phyloP scores from a whole-genome alignment of 208 protist species.

The Phytomonas sp. region DNA sequence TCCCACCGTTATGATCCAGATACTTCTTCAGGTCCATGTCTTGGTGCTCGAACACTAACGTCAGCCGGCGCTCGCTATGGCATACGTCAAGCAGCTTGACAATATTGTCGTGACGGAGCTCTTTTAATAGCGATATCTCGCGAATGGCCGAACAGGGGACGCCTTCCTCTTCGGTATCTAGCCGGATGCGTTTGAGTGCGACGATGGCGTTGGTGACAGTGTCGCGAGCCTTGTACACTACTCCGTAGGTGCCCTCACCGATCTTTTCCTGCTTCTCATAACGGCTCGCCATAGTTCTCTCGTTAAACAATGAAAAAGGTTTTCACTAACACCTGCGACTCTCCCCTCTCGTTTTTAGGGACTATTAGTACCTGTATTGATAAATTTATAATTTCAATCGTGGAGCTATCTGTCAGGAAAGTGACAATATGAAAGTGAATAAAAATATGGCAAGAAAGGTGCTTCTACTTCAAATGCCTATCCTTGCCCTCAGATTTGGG shows the following conservation, averaged over 20 bases:
- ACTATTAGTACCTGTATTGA: neutral
- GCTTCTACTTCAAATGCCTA: neutral
- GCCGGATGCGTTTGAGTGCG: slow-evolving; percentile 81
- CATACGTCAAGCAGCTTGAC: slow-evolving; percentile 94
- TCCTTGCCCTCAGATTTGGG: neutral
- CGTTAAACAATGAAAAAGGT: neutral
- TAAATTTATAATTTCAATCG: neutral
- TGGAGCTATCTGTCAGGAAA: neutral
- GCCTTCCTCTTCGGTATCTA: slow-evolving; percentile 85
- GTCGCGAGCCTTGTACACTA: slow-evolving; percentile 94
- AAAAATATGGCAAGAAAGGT: neutral
- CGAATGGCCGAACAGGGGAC: slow-evolving; percentile 89
- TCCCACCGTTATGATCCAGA: slow-evolving; percentile 73
- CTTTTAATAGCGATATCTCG: slow-evolving; percentile 95
- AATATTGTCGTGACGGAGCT: slow-evolving; percentile 94
- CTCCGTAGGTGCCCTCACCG: slow-evolving; percentile 94
- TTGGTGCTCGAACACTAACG: slow-evolving; percentile 96
- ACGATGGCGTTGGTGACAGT: slow-evolving; percentile 50
- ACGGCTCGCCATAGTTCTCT: slow-evolving; percentile 29
- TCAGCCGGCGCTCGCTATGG: slow-evolving; percentile 92
- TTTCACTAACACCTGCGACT: neutral
- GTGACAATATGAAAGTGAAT: neutral
- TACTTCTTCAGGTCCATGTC: slow-evolving; percentile 96
- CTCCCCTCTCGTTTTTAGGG: neutral
- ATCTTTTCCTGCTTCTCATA: slow-evolving; percentile 92